Evolutionary conservation across 441 rosid genomes (phyloP), one percentile per base, ranked within the genome.

Genomic region (Lepidium campestre): DNA sequence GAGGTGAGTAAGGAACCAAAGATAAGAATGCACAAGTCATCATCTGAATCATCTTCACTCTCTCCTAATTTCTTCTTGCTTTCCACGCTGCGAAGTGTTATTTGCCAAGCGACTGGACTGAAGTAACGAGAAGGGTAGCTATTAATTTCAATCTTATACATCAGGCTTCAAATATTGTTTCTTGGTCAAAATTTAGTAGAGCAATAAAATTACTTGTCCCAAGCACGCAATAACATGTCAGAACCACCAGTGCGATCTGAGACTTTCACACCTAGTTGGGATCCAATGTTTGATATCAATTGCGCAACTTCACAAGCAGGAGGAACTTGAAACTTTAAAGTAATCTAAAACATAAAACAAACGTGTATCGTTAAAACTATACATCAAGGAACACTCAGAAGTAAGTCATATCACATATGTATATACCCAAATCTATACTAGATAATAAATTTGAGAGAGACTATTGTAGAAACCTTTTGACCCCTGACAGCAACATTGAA

Each of bases 101-200:
- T 77, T 75, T 93, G 99, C 97, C 99, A 93, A 58, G 96, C 86
- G 19, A 84, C 96, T 70, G 96, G 81, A 85, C 99, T 93, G 86
- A 63, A 81, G 60, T 54, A 69, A 54, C 36, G 65, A 10, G 37
- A 73, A 71, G 34, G 19, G 47, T 46, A 60, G 40, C 42, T 17
- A 39, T 36, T 47, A 35, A 34, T 1, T 27, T 15, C 17, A 4
- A 18, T 29, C 13, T 2, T 9, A 35, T 35, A 14, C 48, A 25
- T 44, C 50, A 19, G 4, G 48, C 41, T 25, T 34, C 22, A 32
- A 59, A 57, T 34, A 15, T 10, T 39, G 12, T 9, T 27, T 69
- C 42, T 47, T 25, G 19, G 36, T 41, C 1, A 69, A 40, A 7
- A 0, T 4, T 5, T 14, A 20, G 13, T 3, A 41, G 27, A 40